Evolutionary conservation across 192 early-diverging fungal genomes (phyloP).

Genomic region (Coemansia sp.): DNA sequence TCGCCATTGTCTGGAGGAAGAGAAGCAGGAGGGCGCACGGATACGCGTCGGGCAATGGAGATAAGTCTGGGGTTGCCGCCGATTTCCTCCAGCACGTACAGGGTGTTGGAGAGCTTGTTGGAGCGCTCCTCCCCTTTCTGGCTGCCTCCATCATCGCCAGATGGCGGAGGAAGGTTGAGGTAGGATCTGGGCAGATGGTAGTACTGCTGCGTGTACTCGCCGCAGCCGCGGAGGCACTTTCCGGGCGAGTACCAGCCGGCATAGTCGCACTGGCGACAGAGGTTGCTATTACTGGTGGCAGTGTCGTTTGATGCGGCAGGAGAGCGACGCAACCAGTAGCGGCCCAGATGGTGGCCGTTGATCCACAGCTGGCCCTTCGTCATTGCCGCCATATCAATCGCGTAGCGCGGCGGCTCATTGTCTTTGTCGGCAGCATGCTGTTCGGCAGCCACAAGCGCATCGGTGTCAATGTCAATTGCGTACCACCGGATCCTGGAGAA

Average conservation of each 20-base stretch:
- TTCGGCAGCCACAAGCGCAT: constrained; percentile 13
- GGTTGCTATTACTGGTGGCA: neutral
- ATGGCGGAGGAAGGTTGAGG: constrained; percentile 15
- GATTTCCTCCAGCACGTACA: constrained; percentile 46
- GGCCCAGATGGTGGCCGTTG: constrained; percentile 46
- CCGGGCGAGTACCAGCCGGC: constrained; percentile 40
- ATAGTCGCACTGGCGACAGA: constrained; percentile 37
- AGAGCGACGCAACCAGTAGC: constrained; percentile 47
- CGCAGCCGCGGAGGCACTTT: constrained; percentile 37
- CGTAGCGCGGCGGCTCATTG: constrained; percentile 1
- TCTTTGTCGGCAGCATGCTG: neutral
- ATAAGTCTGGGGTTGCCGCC: constrained; percentile 31
- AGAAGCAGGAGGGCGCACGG: neutral
- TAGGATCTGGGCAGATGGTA: constrained; percentile 47
- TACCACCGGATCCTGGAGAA: constrained; percentile 26
- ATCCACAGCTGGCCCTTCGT: constrained; percentile 52
- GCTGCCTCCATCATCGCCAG: neutral
- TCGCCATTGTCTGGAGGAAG: neutral
- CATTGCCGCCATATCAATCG: constrained; percentile 46
- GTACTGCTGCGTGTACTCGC: constrained; percentile 45
- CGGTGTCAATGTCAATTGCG: constrained; percentile 24
- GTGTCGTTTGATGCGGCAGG: constrained; percentile 6
- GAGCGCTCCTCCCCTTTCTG: too few species aligned
- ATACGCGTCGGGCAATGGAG: constrained; percentile 23
- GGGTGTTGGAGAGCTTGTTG: neutral